Percentiles rank a stretch among this genome's conserved stretches.
Evolutionary conservation across 768 basidiomycete species (phyloP).

Genomic region (Rhodotorula diobovata): DNA sequence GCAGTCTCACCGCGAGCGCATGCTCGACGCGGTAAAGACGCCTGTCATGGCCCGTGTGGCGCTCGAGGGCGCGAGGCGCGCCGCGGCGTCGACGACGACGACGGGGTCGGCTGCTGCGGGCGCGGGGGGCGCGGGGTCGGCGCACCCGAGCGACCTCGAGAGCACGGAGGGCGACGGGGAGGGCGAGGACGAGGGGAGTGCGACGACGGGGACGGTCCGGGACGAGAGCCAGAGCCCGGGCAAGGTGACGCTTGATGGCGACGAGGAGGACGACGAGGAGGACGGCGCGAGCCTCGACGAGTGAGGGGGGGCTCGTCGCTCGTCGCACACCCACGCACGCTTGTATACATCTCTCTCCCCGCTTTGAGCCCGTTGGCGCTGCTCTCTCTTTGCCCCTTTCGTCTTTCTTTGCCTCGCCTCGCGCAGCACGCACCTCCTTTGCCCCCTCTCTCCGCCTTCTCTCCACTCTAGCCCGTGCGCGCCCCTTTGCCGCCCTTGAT

Average conservation of each 20-base stretch:
- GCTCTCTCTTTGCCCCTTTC: too few relatives aligned
- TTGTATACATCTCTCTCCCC: not conserved
- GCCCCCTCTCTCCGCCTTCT: too few relatives aligned
- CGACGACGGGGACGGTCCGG: not conserved
- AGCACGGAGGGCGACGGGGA: not conserved
- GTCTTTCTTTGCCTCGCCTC: too few relatives aligned
- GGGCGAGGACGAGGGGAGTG: not conserved
- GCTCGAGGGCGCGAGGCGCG: not conserved
- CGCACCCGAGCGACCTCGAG: conserved; percentile 2
- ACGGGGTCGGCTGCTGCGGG: too few relatives aligned
- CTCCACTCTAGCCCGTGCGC: too few relatives aligned
- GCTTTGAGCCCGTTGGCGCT: not conserved
- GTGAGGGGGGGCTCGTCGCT: not conserved
- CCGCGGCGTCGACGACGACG: not conserved
- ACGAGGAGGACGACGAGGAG: conserved; percentile 8
- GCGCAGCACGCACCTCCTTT: too few relatives aligned
- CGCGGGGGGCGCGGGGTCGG: too few relatives aligned
- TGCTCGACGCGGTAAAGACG: conserved; percentile 5
- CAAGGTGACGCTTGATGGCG: not conserved
- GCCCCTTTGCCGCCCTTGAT: too few relatives aligned
- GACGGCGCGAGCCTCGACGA: not conserved
- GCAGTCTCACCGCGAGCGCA: too few relatives aligned
- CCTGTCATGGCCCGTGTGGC: not conserved
- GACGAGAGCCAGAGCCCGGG: conserved; percentile 7
- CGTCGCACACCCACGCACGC: not conserved